Percentiles rank a stretch among this genome's conserved stretches.
These are phyloP conservation scores for Lactarius hatsudake DNA, from an alignment of 768 basidiomycete genomes.

Conservation along the genomic window DNA sequence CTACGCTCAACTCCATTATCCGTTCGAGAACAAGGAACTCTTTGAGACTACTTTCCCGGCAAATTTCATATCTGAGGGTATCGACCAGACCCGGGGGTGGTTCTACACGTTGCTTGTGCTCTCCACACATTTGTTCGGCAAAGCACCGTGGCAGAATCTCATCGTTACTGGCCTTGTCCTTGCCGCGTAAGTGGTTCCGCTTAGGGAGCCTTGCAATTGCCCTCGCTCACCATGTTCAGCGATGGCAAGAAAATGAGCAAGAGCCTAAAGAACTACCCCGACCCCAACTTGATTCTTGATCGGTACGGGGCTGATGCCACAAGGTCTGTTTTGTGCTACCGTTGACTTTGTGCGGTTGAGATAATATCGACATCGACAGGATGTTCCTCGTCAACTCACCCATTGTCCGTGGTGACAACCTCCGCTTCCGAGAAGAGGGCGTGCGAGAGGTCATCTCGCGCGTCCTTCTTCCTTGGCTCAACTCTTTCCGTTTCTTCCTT, in stretches of 20 bases:
- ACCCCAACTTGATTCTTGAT: constrained; percentile 87
- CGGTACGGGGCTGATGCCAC: constrained; percentile 95
- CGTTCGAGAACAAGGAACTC: constrained; percentile 91
- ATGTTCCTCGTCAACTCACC: constrained; percentile 99
- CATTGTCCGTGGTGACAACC: constrained; percentile 95
- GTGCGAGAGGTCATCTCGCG: constrained; percentile 95
- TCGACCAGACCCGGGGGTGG: constrained; percentile 99
- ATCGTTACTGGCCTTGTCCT: constrained; percentile 95
- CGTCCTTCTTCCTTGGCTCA: constrained; percentile 97
- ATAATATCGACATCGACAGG: constrained; percentile 38
- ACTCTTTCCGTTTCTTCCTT: constrained; percentile 98
- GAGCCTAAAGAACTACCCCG: constrained; percentile 93
- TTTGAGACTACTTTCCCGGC: constrained; percentile 89
- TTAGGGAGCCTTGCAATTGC: not conserved
- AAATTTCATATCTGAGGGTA: constrained; percentile 96
- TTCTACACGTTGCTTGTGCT: constrained; percentile 98
- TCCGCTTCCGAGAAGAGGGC: constrained; percentile 97
- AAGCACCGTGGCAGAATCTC: constrained; percentile 96
- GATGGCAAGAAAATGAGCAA: constrained; percentile 99
- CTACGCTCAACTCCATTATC: constrained; percentile 95
- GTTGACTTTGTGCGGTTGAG: not conserved
- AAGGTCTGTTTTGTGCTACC: constrained; percentile 46
- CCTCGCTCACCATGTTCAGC: constrained; percentile 37
- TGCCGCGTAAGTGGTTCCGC: constrained; percentile 63
- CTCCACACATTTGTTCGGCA: constrained; percentile 91